Conservation (phyloP, 176 grass and related monocot genomes). For the Dendrocalamus sinicus region DNA sequence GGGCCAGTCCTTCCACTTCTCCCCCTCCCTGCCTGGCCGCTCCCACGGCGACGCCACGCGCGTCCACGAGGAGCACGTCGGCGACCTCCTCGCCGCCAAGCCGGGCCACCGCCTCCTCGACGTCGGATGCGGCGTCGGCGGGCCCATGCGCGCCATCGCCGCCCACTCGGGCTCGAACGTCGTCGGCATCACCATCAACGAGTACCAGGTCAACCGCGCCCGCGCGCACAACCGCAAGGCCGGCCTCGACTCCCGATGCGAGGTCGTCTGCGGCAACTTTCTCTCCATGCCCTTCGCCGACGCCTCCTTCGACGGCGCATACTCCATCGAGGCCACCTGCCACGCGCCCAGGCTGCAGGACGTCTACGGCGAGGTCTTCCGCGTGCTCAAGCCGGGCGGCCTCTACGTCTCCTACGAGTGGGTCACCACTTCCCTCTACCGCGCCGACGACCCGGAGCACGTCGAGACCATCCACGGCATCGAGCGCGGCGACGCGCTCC, state of each 20-base stretch:
- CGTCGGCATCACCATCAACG: constrained; percentile 98
- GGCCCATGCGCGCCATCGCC: constrained; percentile 96
- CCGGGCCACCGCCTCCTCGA: constrained; percentile 74
- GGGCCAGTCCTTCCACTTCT: constrained; percentile 99
- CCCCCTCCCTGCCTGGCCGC: constrained; percentile 61
- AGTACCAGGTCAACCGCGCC: constrained; percentile 96
- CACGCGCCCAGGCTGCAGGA: constrained; percentile 93
- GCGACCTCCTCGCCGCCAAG: constrained; percentile 59
- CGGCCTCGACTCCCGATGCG: constrained; percentile 66
- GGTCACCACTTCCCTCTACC: constrained; percentile 88
- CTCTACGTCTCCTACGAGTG: constrained; percentile 96
- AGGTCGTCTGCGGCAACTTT: constrained; percentile 99
- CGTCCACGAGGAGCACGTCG: constrained; percentile 86
- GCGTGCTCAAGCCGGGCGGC: constrained; percentile 80
- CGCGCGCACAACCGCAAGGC: constrained; percentile 90
- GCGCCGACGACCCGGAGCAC: constrained; percentile 64
- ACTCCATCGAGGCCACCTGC: constrained; percentile 99
- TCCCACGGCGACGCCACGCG: constrained; percentile 92
- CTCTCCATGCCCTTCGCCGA: constrained; percentile 85
- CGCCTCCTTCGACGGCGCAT: constrained; percentile 85
- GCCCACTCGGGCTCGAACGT: constrained; percentile 70
- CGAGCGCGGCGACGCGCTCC: constrained; percentile 86
- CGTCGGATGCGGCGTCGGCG: constrained; percentile 90
- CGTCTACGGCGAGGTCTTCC: constrained; percentile 85
- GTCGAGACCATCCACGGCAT: constrained; percentile 90